Evolutionary conservation across 306 rosid genomes (phyloP), one percentile per base, ranked within the genome.

Genomic region (Trifolium subterraneum): DNA sequence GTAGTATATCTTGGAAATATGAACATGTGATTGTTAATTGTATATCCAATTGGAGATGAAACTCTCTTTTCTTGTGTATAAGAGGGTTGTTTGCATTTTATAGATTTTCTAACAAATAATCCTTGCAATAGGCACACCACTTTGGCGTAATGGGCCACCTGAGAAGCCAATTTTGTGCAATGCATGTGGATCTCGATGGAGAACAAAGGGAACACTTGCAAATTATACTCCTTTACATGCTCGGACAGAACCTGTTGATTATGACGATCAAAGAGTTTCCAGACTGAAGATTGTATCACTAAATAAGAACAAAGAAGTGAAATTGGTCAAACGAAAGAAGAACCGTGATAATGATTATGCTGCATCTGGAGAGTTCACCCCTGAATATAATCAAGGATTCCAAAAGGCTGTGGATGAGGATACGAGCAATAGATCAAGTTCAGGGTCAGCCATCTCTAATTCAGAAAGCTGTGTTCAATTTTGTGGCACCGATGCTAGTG

Each of bases 121-220:
- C 67, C 68, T 84, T 86, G 86, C 71, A 73, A 86, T 85, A 94
- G 99, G 89, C 88, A 94, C 99, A 64, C 99, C 99, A 36, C 96
- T 94, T 69, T 94, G 99, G 99, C 97, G 99, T 72, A 94, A 94
- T 51, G 99, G 99, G 35, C 99, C 99, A 77, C 93, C 98, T 13
- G 97, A 94, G 82, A 94, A 94, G 89, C 97, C 97, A 47, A 91
- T 94, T 50, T 81, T 94, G 74, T 94, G 99, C 92, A 94, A 94
- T 83, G 99, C 99, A 15, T 94, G 99, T 83, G 99, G 99, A 23
- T 94, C 99, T 74, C 96, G 99, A 63, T 94, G 99, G 99, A 94
- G 99, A 85, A 94, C 99, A 14, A 94, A 94, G 86, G 99, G 99
- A 81, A 90, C 99, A n/a, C 99, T 94, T 16, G 90, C 86, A 78